phyloP scores from a whole-genome alignment of 1,284 basidiomycete species.

The Fomitopsis palustris region DNA sequence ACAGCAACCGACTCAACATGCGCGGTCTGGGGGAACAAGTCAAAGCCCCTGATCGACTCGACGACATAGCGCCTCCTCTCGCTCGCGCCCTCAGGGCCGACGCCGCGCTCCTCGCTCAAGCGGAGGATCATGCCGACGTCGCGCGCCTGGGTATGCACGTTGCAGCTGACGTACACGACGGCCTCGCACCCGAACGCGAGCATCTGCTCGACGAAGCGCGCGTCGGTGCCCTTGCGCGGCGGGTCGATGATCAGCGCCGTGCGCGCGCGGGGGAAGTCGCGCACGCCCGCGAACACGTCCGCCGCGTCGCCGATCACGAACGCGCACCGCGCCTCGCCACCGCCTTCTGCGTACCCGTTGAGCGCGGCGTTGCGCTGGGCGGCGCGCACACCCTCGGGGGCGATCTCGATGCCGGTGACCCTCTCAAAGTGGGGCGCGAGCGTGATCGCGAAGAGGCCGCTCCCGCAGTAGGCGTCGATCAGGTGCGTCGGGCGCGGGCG shows the following conservation, averaged over 20 bases:
- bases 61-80: conserved; percentile 52
- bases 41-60: conserved; percentile 83
- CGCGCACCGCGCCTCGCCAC: conserved; percentile 41
- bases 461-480: conserved; percentile 90
- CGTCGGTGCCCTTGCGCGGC: conserved; percentile 89
- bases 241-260: conserved; percentile 85
- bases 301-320: conserved; percentile 73
- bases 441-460: conserved; percentile 89
- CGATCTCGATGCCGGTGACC: conserved; percentile 91
- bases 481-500: conserved; percentile 65
- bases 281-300: conserved; percentile 63
- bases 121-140: conserved; percentile 75
- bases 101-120: conserved; percentile 35
- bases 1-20: conserved; percentile 35
- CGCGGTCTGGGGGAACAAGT: conserved; percentile 93
- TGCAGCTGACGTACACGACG: conserved; percentile 92
- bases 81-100: too few species aligned
- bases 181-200: conserved; percentile 65
- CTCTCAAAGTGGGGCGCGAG: conserved; percentile 75
- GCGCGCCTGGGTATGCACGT: conserved; percentile 85
- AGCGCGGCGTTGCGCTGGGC: conserved; percentile 81
- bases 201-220: conserved; percentile 78
- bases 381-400: conserved; percentile 71
- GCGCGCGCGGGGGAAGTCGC: conserved; percentile 59
- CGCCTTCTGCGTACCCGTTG: conserved; percentile 70